Conservation (phyloP, 108 stramenopile species). For the Bacterosira constricta region DNA sequence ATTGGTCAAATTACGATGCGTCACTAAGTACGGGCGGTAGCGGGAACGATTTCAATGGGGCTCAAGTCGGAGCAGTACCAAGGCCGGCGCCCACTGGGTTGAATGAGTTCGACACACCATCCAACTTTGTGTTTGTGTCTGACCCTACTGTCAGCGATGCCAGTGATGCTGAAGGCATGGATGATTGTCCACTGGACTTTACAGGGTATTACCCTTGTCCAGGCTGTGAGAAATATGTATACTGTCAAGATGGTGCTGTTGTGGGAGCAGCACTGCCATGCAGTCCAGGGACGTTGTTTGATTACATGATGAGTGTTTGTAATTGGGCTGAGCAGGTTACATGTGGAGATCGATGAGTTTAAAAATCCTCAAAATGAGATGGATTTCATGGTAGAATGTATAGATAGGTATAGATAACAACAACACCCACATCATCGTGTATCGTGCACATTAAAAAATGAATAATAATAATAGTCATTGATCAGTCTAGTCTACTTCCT, state of each 20-base stretch:
- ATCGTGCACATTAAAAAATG: no score
- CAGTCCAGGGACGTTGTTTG: slow-evolving; percentile 48
- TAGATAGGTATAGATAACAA: no score
- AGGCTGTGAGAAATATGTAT: slow-evolving; percentile 29
- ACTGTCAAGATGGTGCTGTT: slow-evolving; percentile 21
- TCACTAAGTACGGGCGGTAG: neutral
- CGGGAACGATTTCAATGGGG: slow-evolving; percentile 23
- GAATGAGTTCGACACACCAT: neutral
- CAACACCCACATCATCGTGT: no score
- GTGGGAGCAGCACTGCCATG: slow-evolving; percentile 29
- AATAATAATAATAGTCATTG: no score
- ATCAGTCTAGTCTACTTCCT: no score
- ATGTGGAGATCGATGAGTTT: neutral
- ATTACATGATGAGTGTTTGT: slow-evolving; percentile 32
- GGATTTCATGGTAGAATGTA: no score
- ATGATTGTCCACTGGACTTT: slow-evolving; percentile 20
- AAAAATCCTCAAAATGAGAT: no score
- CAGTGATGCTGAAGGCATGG: neutral
- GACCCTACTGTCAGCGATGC: neutral
- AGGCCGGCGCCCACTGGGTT: neutral
- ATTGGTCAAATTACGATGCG: slow-evolving; percentile 14
- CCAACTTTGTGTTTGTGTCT: neutral
- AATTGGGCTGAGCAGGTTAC: slow-evolving; percentile 22
- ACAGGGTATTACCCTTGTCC: slow-evolving; percentile 26
- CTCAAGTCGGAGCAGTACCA: neutral